A percentile compares a stretch with the other conserved stretches of the same genome.
Conservation (phyloP, 164 flowering plant species). For the Santalum album region DNA sequence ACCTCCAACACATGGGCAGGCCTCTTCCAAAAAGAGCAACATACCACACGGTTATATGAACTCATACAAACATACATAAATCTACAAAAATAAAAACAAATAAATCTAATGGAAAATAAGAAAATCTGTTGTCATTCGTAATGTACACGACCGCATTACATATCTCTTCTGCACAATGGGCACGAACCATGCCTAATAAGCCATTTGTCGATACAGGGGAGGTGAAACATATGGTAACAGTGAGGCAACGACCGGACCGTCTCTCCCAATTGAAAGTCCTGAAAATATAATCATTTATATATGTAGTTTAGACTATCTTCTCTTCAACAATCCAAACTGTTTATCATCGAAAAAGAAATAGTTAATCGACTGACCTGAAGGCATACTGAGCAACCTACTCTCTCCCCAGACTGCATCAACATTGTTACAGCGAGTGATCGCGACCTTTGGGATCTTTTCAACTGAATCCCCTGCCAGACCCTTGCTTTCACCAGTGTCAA, state of each 20-base stretch:
- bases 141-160: constrained; percentile 29
- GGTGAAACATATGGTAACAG: constrained; percentile 87
- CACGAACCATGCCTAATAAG: constrained; percentile 77
- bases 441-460: constrained; percentile 68
- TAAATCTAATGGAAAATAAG: no score
- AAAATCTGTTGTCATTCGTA: not conserved
- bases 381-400: constrained; percentile 80
- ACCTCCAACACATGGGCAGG: no score
- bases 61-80: no score
- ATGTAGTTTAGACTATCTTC: no score
- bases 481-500: constrained; percentile 58
- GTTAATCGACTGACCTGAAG: constrained; percentile 48
- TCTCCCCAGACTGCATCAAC: constrained; percentile 73
- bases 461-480: constrained; percentile 65
- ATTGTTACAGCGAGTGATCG: constrained; percentile 41
- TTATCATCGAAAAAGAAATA: not conserved
- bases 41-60: no score
- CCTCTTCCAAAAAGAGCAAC: no score
- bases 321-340: no score
- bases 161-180: constrained; percentile 85
- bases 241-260: constrained; percentile 71
- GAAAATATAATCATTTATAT: constrained; percentile 2
- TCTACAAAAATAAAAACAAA: no score
- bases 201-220: constrained; percentile 89
- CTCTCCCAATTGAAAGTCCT: constrained; percentile 80